Conservation (phyloP, 495 filamentous ascomycete genomes). For the Amniculicola lignicola region DNA sequence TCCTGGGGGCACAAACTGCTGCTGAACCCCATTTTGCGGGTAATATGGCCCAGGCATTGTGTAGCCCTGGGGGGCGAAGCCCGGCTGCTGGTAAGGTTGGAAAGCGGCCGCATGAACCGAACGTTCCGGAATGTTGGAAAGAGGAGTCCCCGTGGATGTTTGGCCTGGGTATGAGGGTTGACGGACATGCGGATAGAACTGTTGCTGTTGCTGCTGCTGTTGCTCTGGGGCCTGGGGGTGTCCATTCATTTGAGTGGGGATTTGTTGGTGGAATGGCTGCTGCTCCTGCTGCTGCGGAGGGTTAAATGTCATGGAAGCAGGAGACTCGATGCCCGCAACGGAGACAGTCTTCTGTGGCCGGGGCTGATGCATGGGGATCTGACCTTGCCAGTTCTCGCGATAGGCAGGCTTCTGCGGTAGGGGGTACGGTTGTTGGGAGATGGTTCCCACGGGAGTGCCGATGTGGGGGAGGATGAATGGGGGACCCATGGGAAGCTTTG, state of each 20-base stretch:
- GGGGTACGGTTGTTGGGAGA: conserved; percentile 52
- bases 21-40: conserved; percentile 30
- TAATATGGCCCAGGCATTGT: conserved; percentile 50
- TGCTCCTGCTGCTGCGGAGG: conserved; percentile 68
- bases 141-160: conserved; percentile 73
- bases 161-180: conserved; percentile 76
- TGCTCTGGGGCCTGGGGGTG: conserved; percentile 56
- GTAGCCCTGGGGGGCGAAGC: conserved; percentile 29
- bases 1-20: conserved; percentile 29
- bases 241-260: conserved; percentile 65
- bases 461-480: conserved; percentile 24
- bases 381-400: conserved; percentile 70
- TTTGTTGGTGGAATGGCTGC: conserved; percentile 89
- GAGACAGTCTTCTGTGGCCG: conserved; percentile 93
- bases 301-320: conserved; percentile 65
- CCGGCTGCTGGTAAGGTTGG: conserved; percentile 56
- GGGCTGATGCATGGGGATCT: conserved; percentile 92
- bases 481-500: conserved; percentile 13
- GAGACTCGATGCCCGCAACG: conserved; percentile 89
- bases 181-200: conserved; percentile 57
- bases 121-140: conserved; percentile 92
- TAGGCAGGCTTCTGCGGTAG: conserved; percentile 69
- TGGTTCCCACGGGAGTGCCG: conserved; percentile 46
- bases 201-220: conserved; percentile 37
- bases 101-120: conserved; percentile 91